These are phyloP conservation scores for Jacaranda copaia DNA, from an alignment of 257 asterid species.

Conservation along the genomic window DNA sequence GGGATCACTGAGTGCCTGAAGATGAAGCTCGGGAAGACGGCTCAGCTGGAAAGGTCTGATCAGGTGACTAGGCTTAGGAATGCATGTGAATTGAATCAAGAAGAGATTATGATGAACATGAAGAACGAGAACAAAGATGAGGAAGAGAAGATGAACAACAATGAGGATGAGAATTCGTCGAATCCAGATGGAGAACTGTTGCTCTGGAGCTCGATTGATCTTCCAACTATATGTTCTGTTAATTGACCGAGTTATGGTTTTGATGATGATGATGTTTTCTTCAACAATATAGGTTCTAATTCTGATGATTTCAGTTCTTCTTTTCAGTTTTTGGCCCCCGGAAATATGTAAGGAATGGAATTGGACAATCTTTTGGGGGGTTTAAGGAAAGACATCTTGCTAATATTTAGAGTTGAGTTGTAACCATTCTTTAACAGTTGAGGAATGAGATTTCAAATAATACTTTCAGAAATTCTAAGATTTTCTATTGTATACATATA, in stretches of 20 bases:
- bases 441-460: not conserved
- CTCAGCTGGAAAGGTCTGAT: slow-evolving; percentile 46
- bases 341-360: not conserved
- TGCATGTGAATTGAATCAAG: slow-evolving; percentile 52
- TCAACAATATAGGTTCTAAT: slow-evolving; percentile 7
- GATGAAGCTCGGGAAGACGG: slow-evolving; percentile 51
- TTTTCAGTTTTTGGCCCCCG: slow-evolving; percentile 14
- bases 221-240: slow-evolving; percentile 50
- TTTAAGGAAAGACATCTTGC: slow-evolving; percentile 12
- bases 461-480: not conserved
- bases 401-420: slow-evolving; percentile 2
- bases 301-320: not conserved
- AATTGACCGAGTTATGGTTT: slow-evolving; percentile 7
- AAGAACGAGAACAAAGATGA: not conserved
- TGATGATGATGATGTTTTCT: not conserved
- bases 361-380: slow-evolving; percentile 21
- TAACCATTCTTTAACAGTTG: slow-evolving; percentile 26
- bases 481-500: not conserved
- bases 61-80: slow-evolving; percentile 52
- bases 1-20: slow-evolving; percentile 68
- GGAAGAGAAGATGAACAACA: slow-evolving; percentile 5
- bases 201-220: slow-evolving; percentile 56
- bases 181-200: slow-evolving; percentile 40
- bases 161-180: not conserved
- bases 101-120: slow-evolving; percentile 27